Base-by-base conservation (phyloP, 345 rosid species). In the Capsella bursapastoris region DNA sequence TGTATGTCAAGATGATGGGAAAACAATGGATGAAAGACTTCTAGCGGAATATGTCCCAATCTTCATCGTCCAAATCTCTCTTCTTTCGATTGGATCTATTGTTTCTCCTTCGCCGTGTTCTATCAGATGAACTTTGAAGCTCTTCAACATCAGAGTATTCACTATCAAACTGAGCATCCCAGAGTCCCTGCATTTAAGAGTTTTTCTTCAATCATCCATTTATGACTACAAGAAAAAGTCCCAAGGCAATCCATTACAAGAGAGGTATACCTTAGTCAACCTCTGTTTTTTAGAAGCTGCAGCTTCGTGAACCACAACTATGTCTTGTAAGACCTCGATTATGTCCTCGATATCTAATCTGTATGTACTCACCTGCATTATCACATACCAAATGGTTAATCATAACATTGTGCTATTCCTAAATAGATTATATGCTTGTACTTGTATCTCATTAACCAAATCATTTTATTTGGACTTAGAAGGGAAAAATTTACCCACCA, bases 361-460 rank as follows among this genome's bases (percentile, higher is more conserved):
- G 70, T 91, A 91, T 41, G 98, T 89, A 73, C 89, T 91, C 70
- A 91, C 91, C 98, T 89, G 85, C 74, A 80, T 16, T 16, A 64
- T 58, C 57, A 75, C 66, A 66, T 38, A 61, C 41, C 13, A 22
- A 44, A 38, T 58, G 14, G 53, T 8, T 50, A 52, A 45, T 41
- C 16, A 25, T 10, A 15, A 7, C 44, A 62, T 35, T 38, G 10
- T 56, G 11, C 29, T 53, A 14, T 31, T 8, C 57, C 22, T 1
- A 22, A 1, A 22, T n/a, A n/a, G 29, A 44, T 66, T 57, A 31
- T 35, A 37, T 11, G 27, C 78, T 65, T 35, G 34, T 74, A 66
- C 60, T 37, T 38, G 66, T 47, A 53, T 18, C 48, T 52, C 76
- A 72, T 43, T 1, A 41, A 49, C 38, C 11, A 2, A 4, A 1